phyloP scores from a whole-genome alignment of 768 basidiomycete genomes.

The Termitomyces sp. region DNA sequence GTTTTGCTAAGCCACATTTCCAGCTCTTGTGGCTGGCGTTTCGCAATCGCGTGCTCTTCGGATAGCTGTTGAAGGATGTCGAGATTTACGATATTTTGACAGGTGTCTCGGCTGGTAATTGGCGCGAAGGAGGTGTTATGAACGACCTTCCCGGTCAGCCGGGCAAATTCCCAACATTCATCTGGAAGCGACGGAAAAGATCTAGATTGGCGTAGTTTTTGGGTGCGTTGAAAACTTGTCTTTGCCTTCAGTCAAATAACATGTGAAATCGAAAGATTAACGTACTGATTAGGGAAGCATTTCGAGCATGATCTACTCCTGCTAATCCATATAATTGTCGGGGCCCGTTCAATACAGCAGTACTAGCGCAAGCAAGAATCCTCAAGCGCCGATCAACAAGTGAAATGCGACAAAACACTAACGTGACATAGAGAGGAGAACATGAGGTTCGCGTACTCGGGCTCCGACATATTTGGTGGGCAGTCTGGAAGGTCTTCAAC shows the following conservation, averaged over 20 bases:
- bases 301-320: conserved; percentile 19
- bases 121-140: conserved; percentile 20
- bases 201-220: conserved; percentile 5
- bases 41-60: conserved; percentile 21
- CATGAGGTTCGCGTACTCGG: conserved; percentile 40
- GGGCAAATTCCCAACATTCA: conserved; percentile 16
- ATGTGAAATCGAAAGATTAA: background rate
- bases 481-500: conserved; percentile 39
- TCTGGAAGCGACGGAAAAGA: conserved; percentile 14
- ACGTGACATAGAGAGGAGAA: conserved; percentile 45
- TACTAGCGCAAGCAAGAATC: conserved; percentile 14
- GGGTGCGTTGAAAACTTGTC: conserved; percentile 18
- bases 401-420: conserved; percentile 14
- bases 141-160: conserved; percentile 17
- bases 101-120: conserved; percentile 19
- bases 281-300: conserved; percentile 21
- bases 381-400: conserved; percentile 7
- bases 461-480: conserved; percentile 42
- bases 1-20: conserved; percentile 28
- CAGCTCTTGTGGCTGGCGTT: conserved; percentile 18
- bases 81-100: conserved; percentile 15
- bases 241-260: background rate
- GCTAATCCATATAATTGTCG: conserved; percentile 19
- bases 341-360: conserved; percentile 17
- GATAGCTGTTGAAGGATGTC: conserved; percentile 21